phyloP scores from a whole-genome alignment of 352 stramenopile genomes.

The Globisporangium heterothallicum region DNA sequence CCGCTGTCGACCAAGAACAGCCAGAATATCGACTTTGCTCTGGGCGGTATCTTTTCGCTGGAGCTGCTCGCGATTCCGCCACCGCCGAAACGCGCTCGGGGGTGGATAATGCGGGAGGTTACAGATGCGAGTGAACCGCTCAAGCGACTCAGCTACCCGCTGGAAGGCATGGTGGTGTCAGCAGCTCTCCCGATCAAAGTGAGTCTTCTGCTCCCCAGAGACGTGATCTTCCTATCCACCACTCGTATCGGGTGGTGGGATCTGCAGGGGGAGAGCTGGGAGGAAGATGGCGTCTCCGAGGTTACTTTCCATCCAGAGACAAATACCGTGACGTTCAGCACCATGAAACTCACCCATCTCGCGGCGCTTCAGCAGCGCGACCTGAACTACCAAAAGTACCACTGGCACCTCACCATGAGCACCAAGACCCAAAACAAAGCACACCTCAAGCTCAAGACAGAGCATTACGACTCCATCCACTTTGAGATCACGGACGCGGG shows the following conservation, averaged over 20 bases:
- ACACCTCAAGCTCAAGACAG: slow-evolving; percentile 48
- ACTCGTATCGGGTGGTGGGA: slow-evolving; percentile 74
- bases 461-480: slow-evolving; percentile 44
- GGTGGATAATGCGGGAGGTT: slow-evolving; percentile 77
- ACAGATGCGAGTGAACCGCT: slow-evolving; percentile 36
- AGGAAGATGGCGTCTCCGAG: slow-evolving; percentile 75
- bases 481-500: slow-evolving; percentile 66
- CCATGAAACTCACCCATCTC: slow-evolving; percentile 68
- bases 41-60: slow-evolving; percentile 61
- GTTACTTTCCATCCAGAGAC: slow-evolving; percentile 51
- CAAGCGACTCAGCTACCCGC: slow-evolving; percentile 62
- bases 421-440: slow-evolving; percentile 28
- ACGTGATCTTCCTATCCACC: slow-evolving; percentile 41
- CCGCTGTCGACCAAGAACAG: slow-evolving; percentile 21
- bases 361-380: slow-evolving; percentile 67
- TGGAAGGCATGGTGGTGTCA: slow-evolving; percentile 70
- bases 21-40: slow-evolving; percentile 34
- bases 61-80: slow-evolving; percentile 65
- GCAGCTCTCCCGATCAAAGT: slow-evolving; percentile 63
- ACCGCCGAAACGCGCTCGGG: slow-evolving; percentile 58
- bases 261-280: slow-evolving; percentile 36
- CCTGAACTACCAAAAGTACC: slow-evolving; percentile 58
- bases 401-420: slow-evolving; percentile 59
- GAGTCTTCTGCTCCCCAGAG: slow-evolving; percentile 36
- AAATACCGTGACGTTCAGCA: slow-evolving; percentile 61